phyloP scores from a whole-genome alignment of 345 rosid species.

The Trapa bicornis region DNA sequence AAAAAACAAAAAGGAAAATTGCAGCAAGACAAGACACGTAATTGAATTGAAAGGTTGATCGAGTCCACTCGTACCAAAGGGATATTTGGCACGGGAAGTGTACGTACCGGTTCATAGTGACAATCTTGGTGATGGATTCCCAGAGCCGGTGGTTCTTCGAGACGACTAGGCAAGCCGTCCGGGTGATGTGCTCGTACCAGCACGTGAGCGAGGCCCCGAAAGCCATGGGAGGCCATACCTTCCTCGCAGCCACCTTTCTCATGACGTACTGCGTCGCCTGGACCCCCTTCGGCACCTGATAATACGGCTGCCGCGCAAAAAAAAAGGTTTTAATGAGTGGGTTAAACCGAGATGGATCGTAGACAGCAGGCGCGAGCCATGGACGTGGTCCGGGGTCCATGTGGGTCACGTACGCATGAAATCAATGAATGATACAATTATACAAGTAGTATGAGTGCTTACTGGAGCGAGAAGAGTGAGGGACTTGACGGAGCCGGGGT shows the following conservation, averaged over 20 bases:
- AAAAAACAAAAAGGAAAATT: neutral
- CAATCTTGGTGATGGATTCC: constrained; percentile 67
- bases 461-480: constrained; percentile 90
- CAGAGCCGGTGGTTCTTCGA: constrained; percentile 81
- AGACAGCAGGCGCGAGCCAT: neutral
- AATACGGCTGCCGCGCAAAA: constrained; percentile 61
- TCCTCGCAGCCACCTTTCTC: constrained; percentile 70
- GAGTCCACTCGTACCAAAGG: neutral
- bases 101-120: constrained; percentile 92
- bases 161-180: constrained; percentile 64
- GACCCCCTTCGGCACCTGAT: constrained; percentile 63
- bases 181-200: constrained; percentile 89
- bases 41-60: neutral
- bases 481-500: constrained; percentile 69
- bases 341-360: neutral
- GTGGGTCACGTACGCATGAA: neutral
- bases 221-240: constrained; percentile 77
- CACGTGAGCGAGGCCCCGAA: constrained; percentile 81
- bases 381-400: neutral
- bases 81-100: constrained; percentile 2
- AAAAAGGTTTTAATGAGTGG: neutral
- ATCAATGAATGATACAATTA: no score
- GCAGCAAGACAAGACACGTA: neutral
- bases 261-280: constrained; percentile 67
- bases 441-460: constrained; percentile 10